Percentiles rank a stretch among this genome's conserved stretches.
These are phyloP conservation scores for Dovyalis caffra DNA, from an alignment of 345 rosid species.

Conservation along the genomic window DNA sequence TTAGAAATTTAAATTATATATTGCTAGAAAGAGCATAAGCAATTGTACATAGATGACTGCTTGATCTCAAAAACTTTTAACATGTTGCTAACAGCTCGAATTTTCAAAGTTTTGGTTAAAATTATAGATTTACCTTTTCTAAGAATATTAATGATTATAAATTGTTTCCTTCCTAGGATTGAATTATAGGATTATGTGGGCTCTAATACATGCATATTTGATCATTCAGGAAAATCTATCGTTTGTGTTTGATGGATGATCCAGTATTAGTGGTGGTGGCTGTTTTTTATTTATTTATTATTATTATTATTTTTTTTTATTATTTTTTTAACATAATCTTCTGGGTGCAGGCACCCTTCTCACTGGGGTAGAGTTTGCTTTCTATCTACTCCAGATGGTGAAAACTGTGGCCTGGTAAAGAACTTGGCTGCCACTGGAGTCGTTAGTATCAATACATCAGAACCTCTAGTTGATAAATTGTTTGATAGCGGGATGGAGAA, in stretches of 20 bases:
- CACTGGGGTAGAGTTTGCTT: constrained; percentile 98
- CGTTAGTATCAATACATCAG: constrained; percentile 52
- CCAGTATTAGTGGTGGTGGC: background rate
- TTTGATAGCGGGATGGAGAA: constrained; percentile 68
- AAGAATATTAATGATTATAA: background rate
- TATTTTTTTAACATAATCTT: constrained; percentile 20
- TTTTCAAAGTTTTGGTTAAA: background rate
- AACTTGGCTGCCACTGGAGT: constrained; percentile 80
- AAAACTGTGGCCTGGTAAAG: constrained; percentile 97
- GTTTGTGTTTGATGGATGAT: background rate
- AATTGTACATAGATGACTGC: background rate
- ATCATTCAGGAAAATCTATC: background rate
- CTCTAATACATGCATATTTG: background rate
- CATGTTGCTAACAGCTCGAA: background rate
- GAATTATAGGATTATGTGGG: background rate
- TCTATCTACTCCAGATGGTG: constrained; percentile 94
- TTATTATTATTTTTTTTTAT: too few relatives aligned
- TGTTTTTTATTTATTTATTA: too few relatives aligned
- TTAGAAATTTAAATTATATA: background rate
- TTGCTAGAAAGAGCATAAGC: too few relatives aligned
- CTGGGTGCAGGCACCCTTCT: constrained; percentile 76
- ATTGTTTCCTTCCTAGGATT: background rate
- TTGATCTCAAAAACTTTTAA: background rate
- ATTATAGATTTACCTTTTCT: background rate
- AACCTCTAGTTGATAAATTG: constrained; percentile 45